Conservation (phyloP, 768 basidiomycete species). For the Dioszegia hungarica region DNA sequence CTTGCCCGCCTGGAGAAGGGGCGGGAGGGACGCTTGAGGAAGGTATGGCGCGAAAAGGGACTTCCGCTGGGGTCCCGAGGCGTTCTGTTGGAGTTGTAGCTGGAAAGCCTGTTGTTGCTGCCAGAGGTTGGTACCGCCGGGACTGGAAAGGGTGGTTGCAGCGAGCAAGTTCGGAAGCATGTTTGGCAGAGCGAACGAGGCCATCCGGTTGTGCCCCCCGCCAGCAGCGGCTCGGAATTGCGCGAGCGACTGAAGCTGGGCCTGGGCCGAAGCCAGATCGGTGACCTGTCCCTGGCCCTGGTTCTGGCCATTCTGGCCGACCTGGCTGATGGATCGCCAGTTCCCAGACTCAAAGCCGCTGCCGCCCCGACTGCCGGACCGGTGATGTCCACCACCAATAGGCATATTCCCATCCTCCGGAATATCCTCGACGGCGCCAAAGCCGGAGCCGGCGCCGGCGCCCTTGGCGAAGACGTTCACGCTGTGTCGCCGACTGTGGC, state of each 20-base stretch:
- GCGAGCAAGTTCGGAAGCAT: constrained; percentile 98
- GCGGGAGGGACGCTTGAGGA: constrained; percentile 93
- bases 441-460: constrained; percentile 62
- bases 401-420: constrained; percentile 39
- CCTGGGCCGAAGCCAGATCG: constrained; percentile 93
- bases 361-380: constrained; percentile 41
- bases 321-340: constrained; percentile 78
- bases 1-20: constrained; percentile 92
- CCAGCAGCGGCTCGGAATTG: constrained; percentile 85
- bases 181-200: constrained; percentile 95
- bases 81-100: constrained; percentile 85
- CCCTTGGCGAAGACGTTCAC: constrained; percentile 44
- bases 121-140: constrained; percentile 66
- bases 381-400: constrained; percentile 32
- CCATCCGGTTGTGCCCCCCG: constrained; percentile 90
- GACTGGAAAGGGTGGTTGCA: constrained; percentile 81
- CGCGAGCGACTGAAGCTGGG: constrained; percentile 89
- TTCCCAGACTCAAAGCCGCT: constrained; percentile 51
- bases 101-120: constrained; percentile 94
- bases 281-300: constrained; percentile 47
- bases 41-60: constrained; percentile 97
- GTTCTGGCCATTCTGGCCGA: constrained; percentile 9
- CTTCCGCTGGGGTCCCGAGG: constrained; percentile 83
- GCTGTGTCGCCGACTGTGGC: constrained; percentile 42
- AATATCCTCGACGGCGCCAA: constrained; percentile 55